Conservation (phyloP, 768 basidiomycete species). For the Tephrocybe rancida region DNA sequence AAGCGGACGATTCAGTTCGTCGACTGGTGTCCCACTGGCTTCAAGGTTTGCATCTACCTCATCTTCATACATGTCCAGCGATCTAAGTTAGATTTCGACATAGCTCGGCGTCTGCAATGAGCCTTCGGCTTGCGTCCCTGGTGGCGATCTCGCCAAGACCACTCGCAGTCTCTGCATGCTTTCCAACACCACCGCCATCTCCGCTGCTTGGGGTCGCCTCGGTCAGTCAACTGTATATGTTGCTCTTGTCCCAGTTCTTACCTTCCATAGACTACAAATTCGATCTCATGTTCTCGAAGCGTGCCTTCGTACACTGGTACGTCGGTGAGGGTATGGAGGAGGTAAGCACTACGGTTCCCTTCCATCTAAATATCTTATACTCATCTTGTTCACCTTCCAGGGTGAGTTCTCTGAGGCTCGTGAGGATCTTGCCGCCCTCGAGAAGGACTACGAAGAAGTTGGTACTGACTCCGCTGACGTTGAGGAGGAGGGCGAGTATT, state of each 20-base stretch:
- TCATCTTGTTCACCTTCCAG: slow-evolving; percentile 24
- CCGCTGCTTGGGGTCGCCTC: slow-evolving; percentile 90
- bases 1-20: slow-evolving; percentile 98
- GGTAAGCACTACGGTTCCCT: slow-evolving; percentile 32
- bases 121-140: slow-evolving; percentile 87
- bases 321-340: slow-evolving; percentile 99
- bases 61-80: background rate
- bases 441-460: slow-evolving; percentile 94
- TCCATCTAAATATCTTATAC: background rate
- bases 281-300: slow-evolving; percentile 96
- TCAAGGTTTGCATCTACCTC: slow-evolving; percentile 62
- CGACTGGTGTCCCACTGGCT: slow-evolving; percentile 98
- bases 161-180: slow-evolving; percentile 97
- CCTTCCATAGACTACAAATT: slow-evolving; percentile 84
- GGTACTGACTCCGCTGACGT: slow-evolving; percentile 75
- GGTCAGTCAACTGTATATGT: slow-evolving; percentile 36
- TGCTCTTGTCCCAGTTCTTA: slow-evolving; percentile 13
- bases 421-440: slow-evolving; percentile 96
- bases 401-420: slow-evolving; percentile 99
- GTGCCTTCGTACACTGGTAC: slow-evolving; percentile 92
- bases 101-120: slow-evolving; percentile 97
- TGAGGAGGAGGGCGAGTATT: slow-evolving; percentile 69
- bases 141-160: slow-evolving; percentile 93
- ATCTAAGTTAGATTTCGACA: slow-evolving; percentile 25
- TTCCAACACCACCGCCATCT: slow-evolving; percentile 94